phyloP scores from a whole-genome alignment of 371 early-diverging fungal species.

The Rhizopus microsporus region DNA sequence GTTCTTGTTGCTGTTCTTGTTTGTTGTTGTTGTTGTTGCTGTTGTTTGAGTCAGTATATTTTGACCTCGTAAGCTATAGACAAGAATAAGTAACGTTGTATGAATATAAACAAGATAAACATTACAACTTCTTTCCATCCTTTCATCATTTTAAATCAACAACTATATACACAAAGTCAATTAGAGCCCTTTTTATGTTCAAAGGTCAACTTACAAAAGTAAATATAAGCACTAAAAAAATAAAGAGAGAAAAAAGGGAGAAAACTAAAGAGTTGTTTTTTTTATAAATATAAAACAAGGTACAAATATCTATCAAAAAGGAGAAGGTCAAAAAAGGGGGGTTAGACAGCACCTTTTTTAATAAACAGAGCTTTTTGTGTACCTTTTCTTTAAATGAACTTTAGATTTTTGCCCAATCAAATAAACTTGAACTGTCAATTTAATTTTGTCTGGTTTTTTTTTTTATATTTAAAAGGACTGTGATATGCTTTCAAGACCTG shows the following conservation, averaged over 20 bases:
- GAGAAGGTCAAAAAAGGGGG: conserved; percentile 7
- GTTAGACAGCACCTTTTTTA: background rate
- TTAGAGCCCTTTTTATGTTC: no score
- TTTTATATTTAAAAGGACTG: no score
- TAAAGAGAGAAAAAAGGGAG: conserved; percentile 3
- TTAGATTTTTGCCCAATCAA: conserved; percentile 14
- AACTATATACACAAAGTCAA: conserved; percentile 4
- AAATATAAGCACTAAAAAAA: conserved; percentile 1
- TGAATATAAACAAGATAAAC: conserved; percentile 7
- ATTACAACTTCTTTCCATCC: conserved; percentile 47
- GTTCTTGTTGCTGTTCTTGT: background rate
- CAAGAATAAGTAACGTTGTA: conserved; percentile 1
- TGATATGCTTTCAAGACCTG: conserved; percentile 13
- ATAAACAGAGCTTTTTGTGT: conserved; percentile 8
- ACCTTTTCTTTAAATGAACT: conserved; percentile 15
- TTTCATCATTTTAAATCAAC: conserved; percentile 31
- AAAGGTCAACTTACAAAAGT: background rate
- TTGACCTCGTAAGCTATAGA: conserved; percentile 34
- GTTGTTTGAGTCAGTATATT: conserved; percentile 13
- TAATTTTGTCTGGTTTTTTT: background rate
- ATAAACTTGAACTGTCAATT: conserved; percentile 2
- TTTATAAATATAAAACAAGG: conserved; percentile 6
- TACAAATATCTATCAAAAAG: background rate
- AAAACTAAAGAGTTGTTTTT: conserved; percentile 2
- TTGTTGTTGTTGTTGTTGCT: no score